phyloP scores from a whole-genome alignment of 352 stramenopile species.

The Phytophthora sp. region DNA sequence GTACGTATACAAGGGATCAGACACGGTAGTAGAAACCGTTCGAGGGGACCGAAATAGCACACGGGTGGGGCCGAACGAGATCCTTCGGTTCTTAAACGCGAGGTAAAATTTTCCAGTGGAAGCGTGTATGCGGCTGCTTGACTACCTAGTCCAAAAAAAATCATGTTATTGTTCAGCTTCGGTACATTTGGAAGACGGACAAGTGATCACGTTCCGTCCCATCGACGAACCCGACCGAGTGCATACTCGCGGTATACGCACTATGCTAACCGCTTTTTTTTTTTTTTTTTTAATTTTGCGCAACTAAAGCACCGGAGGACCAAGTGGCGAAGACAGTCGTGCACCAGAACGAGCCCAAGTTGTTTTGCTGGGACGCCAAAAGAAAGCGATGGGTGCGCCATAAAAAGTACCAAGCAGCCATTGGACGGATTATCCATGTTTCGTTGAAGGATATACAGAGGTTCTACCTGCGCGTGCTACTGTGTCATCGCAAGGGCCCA shows the following conservation, averaged over 20 bases:
- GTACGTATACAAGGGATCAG: slow-evolving; percentile 64
- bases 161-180: neutral
- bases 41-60: neutral
- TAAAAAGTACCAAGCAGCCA: neutral
- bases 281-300: neutral
- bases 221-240: neutral
- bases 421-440: neutral
- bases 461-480: neutral
- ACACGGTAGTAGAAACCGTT: slow-evolving; percentile 31
- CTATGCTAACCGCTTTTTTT: neutral
- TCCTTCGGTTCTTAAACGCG: neutral
- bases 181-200: neutral
- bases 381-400: neutral
- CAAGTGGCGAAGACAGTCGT: neutral
- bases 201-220: neutral
- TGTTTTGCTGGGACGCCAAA: neutral
- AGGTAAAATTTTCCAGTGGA: neutral
- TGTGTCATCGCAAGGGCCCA: neutral
- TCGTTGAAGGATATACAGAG: neutral
- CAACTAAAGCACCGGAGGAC: neutral
- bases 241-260: neutral
- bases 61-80: neutral
- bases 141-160: neutral
- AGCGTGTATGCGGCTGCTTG: neutral
- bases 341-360: neutral